phyloP scores from a whole-genome alignment of 768 basidiomycete species.

The Russula griseocarnosa region DNA sequence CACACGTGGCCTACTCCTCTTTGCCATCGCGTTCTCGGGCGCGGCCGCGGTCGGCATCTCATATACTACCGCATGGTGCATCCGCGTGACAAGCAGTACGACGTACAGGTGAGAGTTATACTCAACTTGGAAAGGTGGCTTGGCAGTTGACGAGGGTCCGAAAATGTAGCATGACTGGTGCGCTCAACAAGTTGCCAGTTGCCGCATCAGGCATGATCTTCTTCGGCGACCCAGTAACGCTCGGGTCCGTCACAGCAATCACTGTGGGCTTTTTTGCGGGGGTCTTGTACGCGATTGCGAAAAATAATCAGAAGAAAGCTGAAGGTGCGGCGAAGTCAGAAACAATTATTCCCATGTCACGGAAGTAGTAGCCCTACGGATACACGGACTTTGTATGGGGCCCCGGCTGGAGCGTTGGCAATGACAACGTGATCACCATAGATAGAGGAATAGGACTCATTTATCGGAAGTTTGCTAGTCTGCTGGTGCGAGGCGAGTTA shows the following conservation, averaged over 20 bases:
- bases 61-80: conserved; percentile 98
- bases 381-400: conserved; percentile 13
- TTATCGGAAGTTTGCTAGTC: background rate
- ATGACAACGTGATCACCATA: conserved; percentile 9
- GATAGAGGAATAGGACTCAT: conserved; percentile 19
- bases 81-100: conserved; percentile 92
- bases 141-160: background rate
- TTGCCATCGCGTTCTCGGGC: conserved; percentile 94
- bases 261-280: conserved; percentile 88
- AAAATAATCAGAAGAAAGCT: conserved; percentile 84
- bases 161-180: conserved; percentile 81
- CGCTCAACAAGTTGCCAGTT: conserved; percentile 95
- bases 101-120: conserved; percentile 79
- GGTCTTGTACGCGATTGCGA: conserved; percentile 87
- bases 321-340: conserved; percentile 54
- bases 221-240: conserved; percentile 86
- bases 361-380: conserved; percentile 35
- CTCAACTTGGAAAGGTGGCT: background rate
- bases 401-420: background rate
- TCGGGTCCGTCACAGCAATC: conserved; percentile 86
- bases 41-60: conserved; percentile 97
- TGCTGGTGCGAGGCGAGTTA: conserved; percentile 12
- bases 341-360: conserved; percentile 59
- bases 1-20: conserved; percentile 71
- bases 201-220: conserved; percentile 99